Conservation (phyloP, 495 filamentous ascomycete species). For the Podospora sp. region DNA sequence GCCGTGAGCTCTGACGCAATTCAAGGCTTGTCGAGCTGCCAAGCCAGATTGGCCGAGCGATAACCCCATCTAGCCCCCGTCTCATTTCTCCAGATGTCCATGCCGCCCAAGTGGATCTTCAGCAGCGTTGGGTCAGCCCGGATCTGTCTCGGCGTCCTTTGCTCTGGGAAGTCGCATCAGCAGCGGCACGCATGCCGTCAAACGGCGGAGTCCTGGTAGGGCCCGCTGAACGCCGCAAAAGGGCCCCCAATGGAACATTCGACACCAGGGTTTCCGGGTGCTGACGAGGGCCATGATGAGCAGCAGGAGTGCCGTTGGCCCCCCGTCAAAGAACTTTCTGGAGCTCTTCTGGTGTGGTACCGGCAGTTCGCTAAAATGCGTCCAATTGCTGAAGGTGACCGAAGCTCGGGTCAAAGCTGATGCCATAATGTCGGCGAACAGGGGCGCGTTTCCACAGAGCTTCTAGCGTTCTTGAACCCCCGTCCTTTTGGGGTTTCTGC, state of each 20-base stretch:
- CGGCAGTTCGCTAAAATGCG: slow-evolving; percentile 17
- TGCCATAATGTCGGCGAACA: slow-evolving; percentile 22
- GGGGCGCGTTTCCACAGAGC: slow-evolving; percentile 25
- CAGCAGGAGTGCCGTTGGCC: slow-evolving; percentile 18
- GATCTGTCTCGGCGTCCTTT: background rate
- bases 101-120: slow-evolving; percentile 7
- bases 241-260: slow-evolving; percentile 14
- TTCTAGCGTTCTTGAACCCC: slow-evolving; percentile 19
- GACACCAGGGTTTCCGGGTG: background rate
- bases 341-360: slow-evolving; percentile 27
- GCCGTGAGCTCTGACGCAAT: slow-evolving; percentile 6
- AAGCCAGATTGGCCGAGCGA: slow-evolving; percentile 10
- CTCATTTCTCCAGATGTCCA: slow-evolving; percentile 13
- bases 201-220: background rate
- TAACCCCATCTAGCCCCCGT: slow-evolving; percentile 9
- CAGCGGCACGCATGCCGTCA: background rate
- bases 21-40: slow-evolving; percentile 7
- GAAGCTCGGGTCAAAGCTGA: slow-evolving; percentile 16
- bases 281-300: background rate
- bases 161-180: background rate
- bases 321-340: slow-evolving; percentile 27
- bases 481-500: background rate
- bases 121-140: slow-evolving; percentile 9
- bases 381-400: slow-evolving; percentile 3
- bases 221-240: slow-evolving; percentile 6